Evolutionary conservation across 495 filamentous ascomycete genomes (phyloP).

Genomic region (Tuber calosporum): DNA sequence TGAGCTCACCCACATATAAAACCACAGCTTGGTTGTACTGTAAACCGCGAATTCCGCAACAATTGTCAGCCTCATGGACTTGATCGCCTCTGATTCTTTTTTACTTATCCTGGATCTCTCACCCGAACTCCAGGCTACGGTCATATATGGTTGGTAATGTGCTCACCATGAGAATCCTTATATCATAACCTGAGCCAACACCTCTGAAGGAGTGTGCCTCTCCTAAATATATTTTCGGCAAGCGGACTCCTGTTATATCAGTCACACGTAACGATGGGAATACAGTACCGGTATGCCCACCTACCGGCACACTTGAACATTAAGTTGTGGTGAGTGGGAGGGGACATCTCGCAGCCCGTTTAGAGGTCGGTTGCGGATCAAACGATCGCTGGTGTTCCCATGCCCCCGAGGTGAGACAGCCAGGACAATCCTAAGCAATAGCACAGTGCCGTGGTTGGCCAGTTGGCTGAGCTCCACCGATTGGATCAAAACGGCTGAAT

Average conservation of each 20-base stretch:
- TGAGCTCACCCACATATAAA: background rate
- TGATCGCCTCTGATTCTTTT: background rate
- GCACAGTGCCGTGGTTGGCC: background rate
- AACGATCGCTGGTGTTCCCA: background rate
- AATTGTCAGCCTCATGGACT: background rate
- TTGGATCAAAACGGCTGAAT: background rate
- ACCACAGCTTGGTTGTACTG: background rate
- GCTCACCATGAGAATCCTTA: background rate
- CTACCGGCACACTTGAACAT: background rate
- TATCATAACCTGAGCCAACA: background rate
- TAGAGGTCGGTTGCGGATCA: background rate
- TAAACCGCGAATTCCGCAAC: background rate
- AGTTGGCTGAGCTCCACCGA: background rate
- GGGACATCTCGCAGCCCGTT: background rate
- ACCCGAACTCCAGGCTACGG: background rate
- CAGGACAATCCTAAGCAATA: background rate
- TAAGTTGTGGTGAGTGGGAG: background rate
- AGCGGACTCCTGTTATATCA: background rate
- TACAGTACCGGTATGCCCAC: background rate
- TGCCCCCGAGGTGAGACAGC: background rate
- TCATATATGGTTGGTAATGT: background rate
- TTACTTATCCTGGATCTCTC: background rate
- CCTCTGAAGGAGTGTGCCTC: background rate
- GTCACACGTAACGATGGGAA: background rate
- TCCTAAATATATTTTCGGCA: background rate